Evolutionary conservation across 306 rosid genomes (phyloP).

Genomic region (Inga laurina): DNA sequence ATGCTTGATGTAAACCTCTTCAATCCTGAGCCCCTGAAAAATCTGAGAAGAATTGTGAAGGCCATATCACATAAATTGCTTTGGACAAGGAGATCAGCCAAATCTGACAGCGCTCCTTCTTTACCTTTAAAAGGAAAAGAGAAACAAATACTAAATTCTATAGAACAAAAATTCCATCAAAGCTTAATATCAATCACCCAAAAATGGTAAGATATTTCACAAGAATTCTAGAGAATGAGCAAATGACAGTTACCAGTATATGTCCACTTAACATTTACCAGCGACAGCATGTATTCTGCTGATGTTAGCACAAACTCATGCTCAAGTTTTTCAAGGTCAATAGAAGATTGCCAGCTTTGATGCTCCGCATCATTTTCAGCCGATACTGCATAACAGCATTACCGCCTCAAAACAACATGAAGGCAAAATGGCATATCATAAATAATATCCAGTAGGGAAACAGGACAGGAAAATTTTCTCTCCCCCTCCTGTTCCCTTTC

Average conservation of each 20-base stretch:
- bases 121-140: slow-evolving; percentile 46
- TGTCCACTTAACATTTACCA: slow-evolving; percentile 69
- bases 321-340: slow-evolving; percentile 78
- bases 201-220: slow-evolving; percentile 6
- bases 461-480: not conserved
- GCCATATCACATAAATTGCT: slow-evolving; percentile 74
- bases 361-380: slow-evolving; percentile 49
- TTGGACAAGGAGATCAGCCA: slow-evolving; percentile 80
- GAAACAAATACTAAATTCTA: slow-evolving; percentile 13
- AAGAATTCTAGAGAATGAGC: slow-evolving; percentile 7
- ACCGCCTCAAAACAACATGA: slow-evolving; percentile 31
- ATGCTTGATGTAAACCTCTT: slow-evolving; percentile 57
- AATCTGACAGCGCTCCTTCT: slow-evolving; percentile 59
- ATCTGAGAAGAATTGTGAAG: slow-evolving; percentile 71
- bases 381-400: slow-evolving; percentile 34
- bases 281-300: slow-evolving; percentile 79
- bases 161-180: slow-evolving; percentile 18
- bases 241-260: slow-evolving; percentile 59
- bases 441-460: slow-evolving; percentile 24
- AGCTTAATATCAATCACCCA: slow-evolving; percentile 6
- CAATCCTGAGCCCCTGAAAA: slow-evolving; percentile 79
- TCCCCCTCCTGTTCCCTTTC: not conserved
- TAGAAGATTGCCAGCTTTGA: slow-evolving; percentile 50
- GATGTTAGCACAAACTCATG: slow-evolving; percentile 80
- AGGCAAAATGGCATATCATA: slow-evolving; percentile 29